Evolutionary conservation across 768 basidiomycete species (phyloP), one percentile per base, ranked within the genome.

Genomic region (Phlebiopsis gigantea): DNA sequence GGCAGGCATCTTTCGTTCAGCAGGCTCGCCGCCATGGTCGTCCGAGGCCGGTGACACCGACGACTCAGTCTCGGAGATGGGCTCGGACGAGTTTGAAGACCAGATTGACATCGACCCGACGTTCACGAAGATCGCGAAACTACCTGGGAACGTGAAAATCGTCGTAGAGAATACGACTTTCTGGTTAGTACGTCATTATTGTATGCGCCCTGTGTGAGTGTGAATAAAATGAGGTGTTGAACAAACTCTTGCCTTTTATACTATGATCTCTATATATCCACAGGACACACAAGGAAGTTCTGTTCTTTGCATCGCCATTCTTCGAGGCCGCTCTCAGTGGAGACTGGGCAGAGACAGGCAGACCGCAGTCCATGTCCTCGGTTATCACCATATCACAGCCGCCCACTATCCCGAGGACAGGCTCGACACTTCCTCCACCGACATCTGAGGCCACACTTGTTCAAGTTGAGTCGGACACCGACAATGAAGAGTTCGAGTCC

Each of bases 301-400:
- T 96, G 5, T 88, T 86, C 71, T 96, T 93, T 67, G 88, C 93
- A 4, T 94, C 92, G n/a, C 91, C 93, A 0, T 96, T 96, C 77
- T 96, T 96, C 69, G 87, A 94, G 70, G 91, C 90, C 17, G 87
- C 92, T 8, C 75, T 96, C 46, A 90, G 90, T 63, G 93, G 93
- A 7, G 83, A 90, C 65, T 96, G 93, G 93, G 88, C 89, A 12
- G 93, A 96, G 72, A 94, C 75, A 3, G 57, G 85, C 30, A 79
- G 88, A 39, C 88, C 87, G 19, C 80, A 76, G 22, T 91, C 88
- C 55, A 83, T 88, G 77, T 90, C 87, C 24, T 91, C 90, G 48
- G 77, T 91, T 29, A 87, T 92, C 66, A 92, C 91, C 21, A 88
- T 93, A 52, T 87, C 89, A 2, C 88, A 90, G 62, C 84, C 86